Evolutionary conservation across 352 stramenopile species (phyloP), one percentile per base, ranked within the genome.

Genomic region (Aphanomyces euteiches): DNA sequence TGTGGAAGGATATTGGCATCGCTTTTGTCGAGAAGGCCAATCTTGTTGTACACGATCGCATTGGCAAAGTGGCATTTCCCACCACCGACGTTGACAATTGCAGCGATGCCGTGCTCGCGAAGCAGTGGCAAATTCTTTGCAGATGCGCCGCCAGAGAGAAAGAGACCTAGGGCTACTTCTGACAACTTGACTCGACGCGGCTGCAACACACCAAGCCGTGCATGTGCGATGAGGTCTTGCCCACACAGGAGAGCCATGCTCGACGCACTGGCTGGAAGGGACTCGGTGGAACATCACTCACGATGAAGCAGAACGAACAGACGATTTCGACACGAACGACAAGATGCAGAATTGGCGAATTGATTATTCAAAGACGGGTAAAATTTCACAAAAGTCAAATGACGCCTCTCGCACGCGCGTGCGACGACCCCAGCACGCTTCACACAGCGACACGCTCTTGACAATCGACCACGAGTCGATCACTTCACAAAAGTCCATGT

Each of bases 401-500:
- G 50, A n/a, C 8, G 37, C 50, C n/a, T 58, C 50, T 13, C 37
- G 50, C n/a, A n/a, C 28, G 2, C 1, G 8, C n/a, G 28, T 38
- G n/a, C 28, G 28, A 19, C 37, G 8, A 10, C 50, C 28, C 13
- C 54, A 61, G 3, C 54, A 61, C 13, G 54, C 13, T 15, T 13
- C 54, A 37, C 54, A 61, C 15, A 61, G 28, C 54, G 54, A 40
- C 15, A 61, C 54, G 7, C n/a, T 39, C 28, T 61, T 61, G 19
- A 61, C 54, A 10, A 61, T 37, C 1, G 54, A 40, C 54, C 54
- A 61, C 28, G 54, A 40, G 21, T 61, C 54, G 6, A 61, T 17
- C 54, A 39, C 54, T 61, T 61, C 54, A 37, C 54, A 61, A 61
- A 61, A 61, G 15, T 40, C 54, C 19, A 7, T 37, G 54, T 61